Conservation (phyloP, 163 green algal species). For the Volvox carteri region DNA sequence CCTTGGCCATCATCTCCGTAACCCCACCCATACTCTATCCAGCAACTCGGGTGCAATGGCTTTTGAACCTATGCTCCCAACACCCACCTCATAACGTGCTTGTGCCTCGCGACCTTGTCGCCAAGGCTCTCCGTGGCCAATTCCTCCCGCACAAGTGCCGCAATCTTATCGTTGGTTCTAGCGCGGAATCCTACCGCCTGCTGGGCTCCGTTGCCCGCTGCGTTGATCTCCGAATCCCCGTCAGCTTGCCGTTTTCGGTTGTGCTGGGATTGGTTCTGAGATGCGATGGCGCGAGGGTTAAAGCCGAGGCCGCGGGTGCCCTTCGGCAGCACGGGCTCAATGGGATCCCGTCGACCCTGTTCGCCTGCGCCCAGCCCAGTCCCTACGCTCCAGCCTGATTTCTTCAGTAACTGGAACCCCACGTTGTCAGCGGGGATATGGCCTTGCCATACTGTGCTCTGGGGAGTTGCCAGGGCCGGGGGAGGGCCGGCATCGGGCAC, state of each 20-base stretch:
- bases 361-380: slow-evolving; percentile 68
- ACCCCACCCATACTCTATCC: too few species aligned
- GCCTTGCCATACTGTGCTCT: slow-evolving; percentile 11
- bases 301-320: slow-evolving; percentile 59
- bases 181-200: not conserved
- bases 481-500: too few species aligned
- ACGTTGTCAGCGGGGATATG: slow-evolving; percentile 72
- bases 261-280: not conserved
- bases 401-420: slow-evolving; percentile 77
- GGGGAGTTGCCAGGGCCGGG: too few species aligned
- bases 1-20: not conserved
- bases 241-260: not conserved
- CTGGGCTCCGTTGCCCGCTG: not conserved
- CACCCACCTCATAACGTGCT: slow-evolving; percentile 24
- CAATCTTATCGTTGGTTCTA: not conserved
- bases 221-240: not conserved
- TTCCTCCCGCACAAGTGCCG: slow-evolving; percentile 14
- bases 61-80: too few species aligned
- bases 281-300: not conserved
- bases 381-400: slow-evolving; percentile 84
- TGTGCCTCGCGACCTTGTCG: slow-evolving; percentile 57
- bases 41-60: too few species aligned
- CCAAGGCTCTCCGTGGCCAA: slow-evolving; percentile 45
- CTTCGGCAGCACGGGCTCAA: slow-evolving; percentile 54
- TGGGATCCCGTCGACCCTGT: slow-evolving; percentile 67